A percentile compares a stretch with the other conserved stretches of the same genome.
Conservation (phyloP, 2,329 filamentous ascomycete species). For the Acrocalymma vagum region DNA sequence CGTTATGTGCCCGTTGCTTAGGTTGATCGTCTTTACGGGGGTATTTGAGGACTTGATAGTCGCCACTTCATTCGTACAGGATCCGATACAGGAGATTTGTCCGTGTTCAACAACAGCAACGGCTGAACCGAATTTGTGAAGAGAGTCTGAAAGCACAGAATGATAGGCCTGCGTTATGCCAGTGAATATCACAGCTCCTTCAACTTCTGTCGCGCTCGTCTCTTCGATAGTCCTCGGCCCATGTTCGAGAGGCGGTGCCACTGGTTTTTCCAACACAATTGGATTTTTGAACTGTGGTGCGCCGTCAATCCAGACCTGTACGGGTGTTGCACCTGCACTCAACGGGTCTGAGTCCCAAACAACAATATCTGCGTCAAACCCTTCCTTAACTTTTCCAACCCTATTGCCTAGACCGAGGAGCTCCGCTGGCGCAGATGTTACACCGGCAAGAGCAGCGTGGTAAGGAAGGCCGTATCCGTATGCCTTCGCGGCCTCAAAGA, state of each 20-base stretch:
- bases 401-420: conserved; percentile 49
- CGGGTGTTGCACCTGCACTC: conserved; percentile 48
- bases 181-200: conserved; percentile 61
- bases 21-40: conserved; percentile 50
- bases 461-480: conserved; percentile 52
- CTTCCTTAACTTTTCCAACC: conserved; percentile 51
- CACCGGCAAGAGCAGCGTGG: conserved; percentile 49
- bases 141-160: conserved; percentile 45
- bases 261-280: conserved; percentile 29
- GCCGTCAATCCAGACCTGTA: conserved; percentile 55
- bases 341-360: conserved; percentile 55
- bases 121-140: conserved; percentile 49
- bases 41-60: conserved; percentile 40
- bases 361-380: conserved; percentile 54
- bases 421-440: conserved; percentile 51
- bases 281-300: conserved; percentile 59
- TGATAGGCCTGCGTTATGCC: conserved; percentile 60
- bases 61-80: conserved; percentile 57
- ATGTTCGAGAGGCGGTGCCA: conserved; percentile 25
- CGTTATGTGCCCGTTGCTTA: conserved; percentile 69
- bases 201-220: conserved; percentile 17
- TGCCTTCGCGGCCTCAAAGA: conserved; percentile 64
- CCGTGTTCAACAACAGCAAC: conserved; percentile 60
- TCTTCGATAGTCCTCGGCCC: conserved; percentile 46
- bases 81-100: conserved; percentile 65